A percentile compares a stretch with the other conserved stretches of the same genome.
These are phyloP conservation scores for Dalechampia spathulata DNA, from an alignment of 441 rosid species.

Conservation along the genomic window DNA sequence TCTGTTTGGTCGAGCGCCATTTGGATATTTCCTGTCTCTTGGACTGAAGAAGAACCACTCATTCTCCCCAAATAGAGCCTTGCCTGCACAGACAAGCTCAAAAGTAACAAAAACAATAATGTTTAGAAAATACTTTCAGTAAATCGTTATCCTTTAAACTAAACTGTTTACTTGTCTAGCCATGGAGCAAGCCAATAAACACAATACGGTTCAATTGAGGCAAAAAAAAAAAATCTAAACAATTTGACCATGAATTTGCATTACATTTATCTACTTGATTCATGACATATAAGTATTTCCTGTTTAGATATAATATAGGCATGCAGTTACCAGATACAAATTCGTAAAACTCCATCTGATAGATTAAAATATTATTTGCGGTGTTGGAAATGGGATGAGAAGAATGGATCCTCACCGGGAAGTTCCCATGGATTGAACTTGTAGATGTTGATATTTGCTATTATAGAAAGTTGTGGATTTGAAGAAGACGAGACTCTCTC, in stretches of 20 bases:
- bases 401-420: slow-evolving; percentile 23
- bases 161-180: too few species aligned
- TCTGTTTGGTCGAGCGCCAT: slow-evolving; percentile 33
- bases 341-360: too few species aligned
- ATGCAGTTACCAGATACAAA: neutral
- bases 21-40: too few species aligned
- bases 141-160: neutral
- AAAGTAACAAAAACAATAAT: neutral
- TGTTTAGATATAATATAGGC: too few species aligned
- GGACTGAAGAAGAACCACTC: slow-evolving; percentile 42
- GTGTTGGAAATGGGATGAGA: too few species aligned
- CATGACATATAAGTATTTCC: too few species aligned
- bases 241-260: too few species aligned
- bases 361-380: neutral
- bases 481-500: slow-evolving; percentile 22
- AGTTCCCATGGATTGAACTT: slow-evolving; percentile 43
- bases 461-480: slow-evolving; percentile 13
- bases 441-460: slow-evolving; percentile 33
- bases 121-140: neutral
- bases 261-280: too few species aligned
- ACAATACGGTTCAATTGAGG: too few species aligned
- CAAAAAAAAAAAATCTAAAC: too few species aligned
- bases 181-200: too few species aligned
- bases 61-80: slow-evolving; percentile 29
- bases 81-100: too few species aligned